These are phyloP conservation scores for Hypoxylon sp. DNA, from an alignment of 2,329 filamentous ascomycete species.

Conservation along the genomic window DNA sequence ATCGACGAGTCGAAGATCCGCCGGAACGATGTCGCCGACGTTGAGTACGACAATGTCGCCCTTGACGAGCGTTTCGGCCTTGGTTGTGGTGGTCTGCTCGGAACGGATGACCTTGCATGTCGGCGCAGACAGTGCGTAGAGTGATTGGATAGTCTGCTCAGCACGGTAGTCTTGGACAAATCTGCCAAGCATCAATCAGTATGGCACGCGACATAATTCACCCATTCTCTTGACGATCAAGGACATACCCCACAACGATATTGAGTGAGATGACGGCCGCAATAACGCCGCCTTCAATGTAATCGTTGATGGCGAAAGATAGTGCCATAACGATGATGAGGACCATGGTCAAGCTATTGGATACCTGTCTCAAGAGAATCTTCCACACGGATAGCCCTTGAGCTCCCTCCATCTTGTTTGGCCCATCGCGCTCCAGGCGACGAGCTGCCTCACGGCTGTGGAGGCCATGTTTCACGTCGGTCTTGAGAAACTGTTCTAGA, in stretches of 20 bases:
- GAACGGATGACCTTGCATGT: slow-evolving; percentile 71
- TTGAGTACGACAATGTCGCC: slow-evolving; percentile 74
- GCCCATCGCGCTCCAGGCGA: slow-evolving; percentile 75
- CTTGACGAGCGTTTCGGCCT: slow-evolving; percentile 70
- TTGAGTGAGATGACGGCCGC: slow-evolving; percentile 75
- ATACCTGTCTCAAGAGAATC: slow-evolving; percentile 81
- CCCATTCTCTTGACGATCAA: neutral
- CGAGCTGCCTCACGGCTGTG: slow-evolving; percentile 71
- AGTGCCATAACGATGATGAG: slow-evolving; percentile 81
- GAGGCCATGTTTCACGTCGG: slow-evolving; percentile 70
- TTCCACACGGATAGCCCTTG: slow-evolving; percentile 79
- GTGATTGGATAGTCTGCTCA: slow-evolving; percentile 72
- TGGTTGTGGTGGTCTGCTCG: slow-evolving; percentile 64
- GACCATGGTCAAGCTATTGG: slow-evolving; percentile 81
- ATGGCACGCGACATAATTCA: neutral
- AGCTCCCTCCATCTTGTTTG: slow-evolving; percentile 78
- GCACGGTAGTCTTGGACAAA: slow-evolving; percentile 72
- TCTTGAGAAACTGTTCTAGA: slow-evolving; percentile 56
- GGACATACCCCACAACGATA: slow-evolving; percentile 72
- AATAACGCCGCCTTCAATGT: slow-evolving; percentile 73
- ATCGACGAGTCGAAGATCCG: slow-evolving; percentile 74
- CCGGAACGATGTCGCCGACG: slow-evolving; percentile 77
- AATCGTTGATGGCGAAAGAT: slow-evolving; percentile 75
- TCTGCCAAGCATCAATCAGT: slow-evolving; percentile 53
- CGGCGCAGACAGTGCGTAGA: slow-evolving; percentile 69